phyloP scores from a whole-genome alignment of 1,139 yeast species.

The Blastobotrys proliferans region DNA sequence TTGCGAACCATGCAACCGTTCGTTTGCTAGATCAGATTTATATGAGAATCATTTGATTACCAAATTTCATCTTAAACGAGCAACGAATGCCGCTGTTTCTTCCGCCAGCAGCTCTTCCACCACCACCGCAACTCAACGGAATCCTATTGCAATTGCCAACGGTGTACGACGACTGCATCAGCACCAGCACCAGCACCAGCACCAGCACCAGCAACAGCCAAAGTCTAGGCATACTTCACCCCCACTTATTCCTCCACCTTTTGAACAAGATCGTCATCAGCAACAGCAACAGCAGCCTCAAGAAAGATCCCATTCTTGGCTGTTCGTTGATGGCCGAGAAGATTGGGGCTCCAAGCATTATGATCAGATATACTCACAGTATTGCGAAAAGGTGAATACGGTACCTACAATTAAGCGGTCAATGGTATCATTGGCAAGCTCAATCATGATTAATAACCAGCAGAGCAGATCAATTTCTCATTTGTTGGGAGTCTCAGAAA shows the following conservation, averaged over 20 bases:
- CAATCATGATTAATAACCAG: slow-evolving; percentile 9
- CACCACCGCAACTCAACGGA: neutral
- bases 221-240: neutral
- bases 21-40: slow-evolving; percentile 34
- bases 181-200: neutral
- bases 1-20: slow-evolving; percentile 33
- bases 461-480: slow-evolving; percentile 1
- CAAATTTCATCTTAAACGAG: slow-evolving; percentile 29
- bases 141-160: slow-evolving; percentile 1
- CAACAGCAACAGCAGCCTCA: neutral
- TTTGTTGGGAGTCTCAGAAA: neutral
- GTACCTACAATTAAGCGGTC: neutral
- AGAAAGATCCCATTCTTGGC: slow-evolving; percentile 5
- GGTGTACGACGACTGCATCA: neutral
- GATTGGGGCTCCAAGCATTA: slow-evolving; percentile 18
- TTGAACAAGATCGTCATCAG: neutral
- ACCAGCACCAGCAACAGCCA: neutral
- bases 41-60: slow-evolving; percentile 36
- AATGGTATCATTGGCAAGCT: slow-evolving; percentile 3
- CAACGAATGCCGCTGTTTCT: slow-evolving; percentile 12
- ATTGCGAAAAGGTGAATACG: slow-evolving; percentile 6
- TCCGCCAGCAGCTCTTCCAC: too few relatives aligned
- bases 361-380: slow-evolving; percentile 23
- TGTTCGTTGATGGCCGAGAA: slow-evolving; percentile 12
- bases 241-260: neutral